Conservation (phyloP, 208 protist species). For the Kentomonas sorsogonicus region DNA sequence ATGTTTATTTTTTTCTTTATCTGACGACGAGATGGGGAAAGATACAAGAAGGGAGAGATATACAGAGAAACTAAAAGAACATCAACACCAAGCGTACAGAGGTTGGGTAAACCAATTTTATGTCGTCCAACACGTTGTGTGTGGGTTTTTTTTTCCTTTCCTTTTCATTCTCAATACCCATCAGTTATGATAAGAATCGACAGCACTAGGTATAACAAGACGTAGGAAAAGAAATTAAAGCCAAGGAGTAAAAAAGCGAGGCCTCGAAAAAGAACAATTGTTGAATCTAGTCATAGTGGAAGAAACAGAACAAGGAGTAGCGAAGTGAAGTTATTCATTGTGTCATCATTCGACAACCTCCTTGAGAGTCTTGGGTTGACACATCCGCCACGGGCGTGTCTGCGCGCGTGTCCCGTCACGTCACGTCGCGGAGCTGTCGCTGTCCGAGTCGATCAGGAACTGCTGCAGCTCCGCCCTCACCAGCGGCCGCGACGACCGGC, state of each 20-base stretch:
- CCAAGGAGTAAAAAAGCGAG: neutral
- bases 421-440: conserved; percentile 24
- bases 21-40: too few species aligned
- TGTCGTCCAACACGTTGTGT: neutral
- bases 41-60: too few species aligned
- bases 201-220: neutral
- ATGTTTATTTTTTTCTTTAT: neutral
- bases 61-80: neutral
- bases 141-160: neutral
- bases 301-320: neutral
- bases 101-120: neutral
- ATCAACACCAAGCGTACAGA: neutral
- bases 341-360: neutral
- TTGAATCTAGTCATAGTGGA: neutral
- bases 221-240: neutral
- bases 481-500: neutral
- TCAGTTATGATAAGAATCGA: neutral
- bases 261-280: neutral
- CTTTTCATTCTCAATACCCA: too few species aligned
- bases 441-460: conserved; percentile 69
- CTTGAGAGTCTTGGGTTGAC: too few species aligned
- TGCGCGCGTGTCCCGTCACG: too few species aligned
- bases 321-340: neutral
- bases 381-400: too few species aligned
- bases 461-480: conserved; percentile 24